phyloP scores from a whole-genome alignment of 176 grass and related monocot genomes.

The Musa acuminata region DNA sequence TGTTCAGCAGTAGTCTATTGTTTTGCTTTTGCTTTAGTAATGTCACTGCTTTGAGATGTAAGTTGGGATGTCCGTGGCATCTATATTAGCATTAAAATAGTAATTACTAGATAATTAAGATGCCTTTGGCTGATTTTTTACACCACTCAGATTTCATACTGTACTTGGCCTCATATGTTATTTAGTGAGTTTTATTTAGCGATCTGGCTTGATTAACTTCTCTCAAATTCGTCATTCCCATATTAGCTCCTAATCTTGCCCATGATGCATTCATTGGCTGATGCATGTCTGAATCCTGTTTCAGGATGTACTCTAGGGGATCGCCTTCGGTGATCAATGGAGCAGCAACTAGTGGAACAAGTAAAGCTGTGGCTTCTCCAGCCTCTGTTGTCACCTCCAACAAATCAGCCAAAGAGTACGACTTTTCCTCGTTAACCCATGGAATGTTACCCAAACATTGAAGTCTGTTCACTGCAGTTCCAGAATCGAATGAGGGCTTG shows the following conservation, averaged over 20 bases:
- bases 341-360: conserved; percentile 20
- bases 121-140: neutral
- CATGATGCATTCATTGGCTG: neutral
- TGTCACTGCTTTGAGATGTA: no score
- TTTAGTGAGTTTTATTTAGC: neutral
- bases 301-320: conserved; percentile 39
- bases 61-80: neutral
- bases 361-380: conserved; percentile 28
- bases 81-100: neutral
- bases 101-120: neutral
- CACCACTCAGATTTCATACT: neutral
- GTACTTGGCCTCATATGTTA: neutral
- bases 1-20: no score
- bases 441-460: conserved; percentile 71
- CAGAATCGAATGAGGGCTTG: conserved; percentile 15
- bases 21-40: no score
- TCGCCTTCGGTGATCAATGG: conserved; percentile 41
- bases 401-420: conserved; percentile 63
- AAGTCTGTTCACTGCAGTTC: conserved; percentile 6
- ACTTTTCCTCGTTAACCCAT: conserved; percentile 92
- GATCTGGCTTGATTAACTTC: no score
- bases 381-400: conserved; percentile 37
- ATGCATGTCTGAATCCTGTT: conserved; percentile 2
- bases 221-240: no score
- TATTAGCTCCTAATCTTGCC: neutral